Base-by-base conservation (phyloP, 176 grass and related monocot genomes). In the Chrysopogon serrulatus region DNA sequence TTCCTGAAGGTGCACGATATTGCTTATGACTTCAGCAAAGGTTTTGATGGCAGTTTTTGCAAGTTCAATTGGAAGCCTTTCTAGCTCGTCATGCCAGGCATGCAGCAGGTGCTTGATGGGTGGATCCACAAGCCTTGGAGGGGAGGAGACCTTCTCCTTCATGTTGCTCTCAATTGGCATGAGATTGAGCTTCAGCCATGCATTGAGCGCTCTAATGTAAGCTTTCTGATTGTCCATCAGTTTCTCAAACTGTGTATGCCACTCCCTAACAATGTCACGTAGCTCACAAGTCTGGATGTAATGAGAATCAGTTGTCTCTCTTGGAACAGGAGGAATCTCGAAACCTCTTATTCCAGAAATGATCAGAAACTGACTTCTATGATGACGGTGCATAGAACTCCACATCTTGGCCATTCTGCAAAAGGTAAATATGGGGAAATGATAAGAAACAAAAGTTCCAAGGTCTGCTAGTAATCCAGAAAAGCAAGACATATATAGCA, bases 341-440 rank as follows among this genome's bases (percentile, higher is more conserved):
- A 89, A 80, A 73, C 47, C 19, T 88, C 76, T 92, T 60, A 91
- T 81, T 12, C 68, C 53, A 33, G 28, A 10, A 49, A 93, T 78
- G 26, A 80, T 84, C 51, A 70, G 47, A 28, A 73, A 40, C 84
- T 98, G 95, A 65, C 0, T 34, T n/a, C 5, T 42, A 78, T 98
- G 96, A 84, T 98, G 84, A 27, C 74, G 79, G 44, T 83, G 78
- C 96, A 98, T 95, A 82, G 85, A 66, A 51, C 27, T 59, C 96
- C 96, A 98, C 96, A 98, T 98, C 14, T 63, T 84, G 61, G 84
- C 79, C 96, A 98, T 98, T 71, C 96, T 98, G 79, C 71, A 76
- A 23, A 35, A 82, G 43, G 31, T 11, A 85, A 59, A 78, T 37
- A 84, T 73, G 17, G 27, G 40, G 11, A 57, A 64, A 78, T 35